Base-by-base conservation (phyloP, 1,284 basidiomycete species). In the Ceratobasidium sp. region DNA sequence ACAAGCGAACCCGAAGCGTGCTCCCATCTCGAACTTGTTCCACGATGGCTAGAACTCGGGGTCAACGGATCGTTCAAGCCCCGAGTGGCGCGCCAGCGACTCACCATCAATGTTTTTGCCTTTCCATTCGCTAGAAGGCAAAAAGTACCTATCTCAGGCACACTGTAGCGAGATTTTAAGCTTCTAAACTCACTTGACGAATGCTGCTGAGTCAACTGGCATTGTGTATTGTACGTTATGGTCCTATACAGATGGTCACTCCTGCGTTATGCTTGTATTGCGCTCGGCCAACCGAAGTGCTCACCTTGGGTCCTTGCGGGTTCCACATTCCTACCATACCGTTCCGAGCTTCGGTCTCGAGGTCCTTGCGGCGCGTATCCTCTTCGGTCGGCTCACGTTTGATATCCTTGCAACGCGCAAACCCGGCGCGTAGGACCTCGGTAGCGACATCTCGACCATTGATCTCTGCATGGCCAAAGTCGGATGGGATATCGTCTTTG, bases 11-110 rank as follows among this genome's bases (percentile, higher is more conserved):
- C 36, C 96, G 92, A 43, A 98, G 84, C 62, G 94, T 96, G 48
- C 92, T 92, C 59, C 96, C 97, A 79, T 99, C 96, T 67, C 93
- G 88, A 71, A 98, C 95, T 81, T 93, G 91, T 82, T 99, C 97
- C 74, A 99, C 93, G 75, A 97, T 88, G 65, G 92, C 94, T 94
- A 74, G 3, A 41, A 23, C 16, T 67, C n/a, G 10, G 62, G 48
- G 71, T 52, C 52, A 75, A 30, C 48, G 28, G 28, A 28, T 23
- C 59, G 36, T 50, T 52, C 62, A 53, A 39, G 36, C 34, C 36
- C 21, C 6, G 48, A 46, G 21, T 67, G 34, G 8, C 30, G 48
- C 34, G 36, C 48, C 46, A 14, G 57, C 43, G 32, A 72, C 83
- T 77, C 81, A 91, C 93, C 93, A 78, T 98, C 94, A 74, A 98